phyloP scores from a whole-genome alignment of 225 moss, liverwort and hornwort species.

The Lunularia cruciata region DNA sequence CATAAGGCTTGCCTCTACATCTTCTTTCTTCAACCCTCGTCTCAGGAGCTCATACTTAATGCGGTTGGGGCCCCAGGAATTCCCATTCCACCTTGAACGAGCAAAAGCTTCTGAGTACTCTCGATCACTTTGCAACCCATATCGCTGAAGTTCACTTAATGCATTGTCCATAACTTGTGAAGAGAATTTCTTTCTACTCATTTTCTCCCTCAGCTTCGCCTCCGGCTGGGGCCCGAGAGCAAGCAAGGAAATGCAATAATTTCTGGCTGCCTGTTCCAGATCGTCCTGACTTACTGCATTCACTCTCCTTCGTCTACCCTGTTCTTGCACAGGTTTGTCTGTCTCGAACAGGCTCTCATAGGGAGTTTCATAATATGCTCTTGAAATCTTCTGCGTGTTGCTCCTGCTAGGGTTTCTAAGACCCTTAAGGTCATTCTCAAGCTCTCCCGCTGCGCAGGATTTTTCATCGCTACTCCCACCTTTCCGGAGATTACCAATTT shows the following conservation, averaged over 20 bases:
- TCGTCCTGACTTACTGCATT: not conserved
- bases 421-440: no score
- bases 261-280: not conserved
- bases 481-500: no score
- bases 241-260: conserved; percentile 20
- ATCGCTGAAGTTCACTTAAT: conserved; percentile 58
- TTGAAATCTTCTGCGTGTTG: no score
- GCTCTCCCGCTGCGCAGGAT: no score
- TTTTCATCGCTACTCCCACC: no score
- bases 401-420: no score
- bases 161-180: conserved; percentile 49
- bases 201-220: conserved; percentile 62
- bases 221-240: conserved; percentile 55
- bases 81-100: conserved; percentile 76
- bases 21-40: conserved; percentile 59
- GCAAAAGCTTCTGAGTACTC: conserved; percentile 85
- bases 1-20: conserved; percentile 51
- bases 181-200: conserved; percentile 45
- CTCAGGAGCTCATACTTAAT: conserved; percentile 79
- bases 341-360: no score
- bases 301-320: not conserved
- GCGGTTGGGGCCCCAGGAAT: conserved; percentile 89
- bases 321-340: not conserved
- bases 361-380: no score
- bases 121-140: conserved; percentile 85